Evolutionary conservation across 495 filamentous ascomycete species (phyloP), one percentile per base, ranked within the genome.

Genomic region (Hypoxylon rickii): DNA sequence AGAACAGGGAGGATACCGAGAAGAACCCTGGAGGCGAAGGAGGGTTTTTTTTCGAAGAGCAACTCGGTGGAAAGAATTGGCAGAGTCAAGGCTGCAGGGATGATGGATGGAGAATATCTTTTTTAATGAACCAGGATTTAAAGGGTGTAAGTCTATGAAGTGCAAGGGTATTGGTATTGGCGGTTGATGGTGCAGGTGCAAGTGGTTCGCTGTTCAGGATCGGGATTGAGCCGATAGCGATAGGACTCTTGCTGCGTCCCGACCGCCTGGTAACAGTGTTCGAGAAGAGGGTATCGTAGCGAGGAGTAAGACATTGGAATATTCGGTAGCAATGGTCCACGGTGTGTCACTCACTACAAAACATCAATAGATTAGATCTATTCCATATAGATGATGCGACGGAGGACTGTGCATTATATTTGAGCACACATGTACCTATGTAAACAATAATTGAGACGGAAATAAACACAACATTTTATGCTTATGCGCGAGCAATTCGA

Each of bases 191-290:
- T n/a, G n/a, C 18, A 36, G 44, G 16, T 61, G 41, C 17, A 24
- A 18, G 47, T 11, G 42, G 51, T 15, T 59, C 49, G 49, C 43
- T 45, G 38, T 51, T 52, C n/a, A n/a, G n/a, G n/a, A n/a, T n/a
- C 58, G 58, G 47, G 20, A 42, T 50, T 46, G 42, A 37, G 29
- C 12, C 15, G 19, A 17, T 20, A 45, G n/a, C n/a, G n/a, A n/a
- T n/a, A n/a, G n/a, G n/a, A n/a, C n/a, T n/a, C n/a, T n/a, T n/a
- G n/a, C n/a, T n/a, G n/a, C n/a, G n/a, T n/a, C n/a, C n/a, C 4
- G 15, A 24, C 6, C n/a, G 16, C 17, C 16, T 12, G 13, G 13
- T 12, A 34, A 31, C 26, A 11, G 26, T 11, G 26, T 31, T 11
- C 5, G 26, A 5, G 26, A 44, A 16, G 4, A 44, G 42, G 17